Base-by-base conservation (phyloP, 2,329 filamentous ascomycete genomes). In the Drechslerella coelobrocha region DNA sequence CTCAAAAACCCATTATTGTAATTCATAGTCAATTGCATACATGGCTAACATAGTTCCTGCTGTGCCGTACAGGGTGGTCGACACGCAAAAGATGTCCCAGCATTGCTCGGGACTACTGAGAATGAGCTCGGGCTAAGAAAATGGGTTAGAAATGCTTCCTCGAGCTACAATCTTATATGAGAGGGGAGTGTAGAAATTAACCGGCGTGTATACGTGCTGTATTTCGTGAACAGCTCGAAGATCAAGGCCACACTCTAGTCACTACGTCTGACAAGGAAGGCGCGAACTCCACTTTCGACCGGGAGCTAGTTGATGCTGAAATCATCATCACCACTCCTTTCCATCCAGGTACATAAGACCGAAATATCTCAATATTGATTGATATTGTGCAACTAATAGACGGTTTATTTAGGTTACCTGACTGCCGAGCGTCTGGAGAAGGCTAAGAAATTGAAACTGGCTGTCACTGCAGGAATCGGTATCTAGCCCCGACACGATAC, bases 281-380 rank as follows among this genome's bases (percentile, higher is more conserved):
- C 75, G 89, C 91, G 83, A 86, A 89, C 85, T 97, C 93, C 72
- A 89, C 85, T 75, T 97, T 99, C 76, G 94, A 97, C 82, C 86
- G 92, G 83, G 91, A 99, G 83, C 86, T 99, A 61, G 92, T 94
- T 73, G 94, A 97, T 79, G 92, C 94, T 73, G 94, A 99, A 82
- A 85, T 99, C 81, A 97, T 99, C 85, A 97, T 99, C 82, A 99
- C 94, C 76, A 99, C 94, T 66, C 94, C 94, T 90, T 96, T 74
- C 54, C 73, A 66, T 56, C 50, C 59, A 26, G 63, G 55, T 68
- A 61, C 9, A 21, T 21, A 17, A 45, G 3, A 19, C n/a, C 5
- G 3, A 27, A 8, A 7, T 29, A 5, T 43, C 34, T 17, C 12
- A 41, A 39, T 31, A 14, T 3, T 59, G 17, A 26, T 37, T 31